Evolutionary conservation across 805 yeast genomes (phyloP).

Genomic region (Henningerozyma blattae): DNA sequence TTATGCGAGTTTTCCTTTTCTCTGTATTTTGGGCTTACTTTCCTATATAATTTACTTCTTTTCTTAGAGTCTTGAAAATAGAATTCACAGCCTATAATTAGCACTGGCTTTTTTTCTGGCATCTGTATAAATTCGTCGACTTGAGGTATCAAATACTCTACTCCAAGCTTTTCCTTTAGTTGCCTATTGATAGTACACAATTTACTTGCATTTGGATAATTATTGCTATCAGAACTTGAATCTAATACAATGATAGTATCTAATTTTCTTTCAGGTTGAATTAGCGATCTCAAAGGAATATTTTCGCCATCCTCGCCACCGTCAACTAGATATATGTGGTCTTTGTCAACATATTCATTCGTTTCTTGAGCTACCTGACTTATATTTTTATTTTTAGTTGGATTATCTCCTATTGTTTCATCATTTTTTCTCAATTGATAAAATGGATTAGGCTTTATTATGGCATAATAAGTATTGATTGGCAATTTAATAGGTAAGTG

Average conservation of each 20-base stretch:
- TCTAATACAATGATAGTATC: slow-evolving; percentile 58
- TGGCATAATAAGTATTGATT: slow-evolving; percentile 36
- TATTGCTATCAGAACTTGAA: slow-evolving; percentile 38
- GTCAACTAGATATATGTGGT: slow-evolving; percentile 42
- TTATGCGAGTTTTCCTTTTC: slow-evolving; percentile 7
- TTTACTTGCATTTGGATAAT: slow-evolving; percentile 51
- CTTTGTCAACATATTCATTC: slow-evolving; percentile 19
- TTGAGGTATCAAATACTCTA: too few species aligned
- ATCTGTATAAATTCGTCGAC: too few species aligned
- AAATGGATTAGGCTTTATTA: slow-evolving; percentile 54
- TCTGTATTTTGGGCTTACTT: slow-evolving; percentile 7
- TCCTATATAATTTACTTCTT: too few species aligned
- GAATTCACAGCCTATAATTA: too few species aligned
- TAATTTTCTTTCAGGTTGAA: slow-evolving; percentile 47
- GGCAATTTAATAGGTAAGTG: not conserved
- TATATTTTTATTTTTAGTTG: too few species aligned
- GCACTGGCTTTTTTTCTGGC: too few species aligned
- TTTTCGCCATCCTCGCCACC: slow-evolving; percentile 76
- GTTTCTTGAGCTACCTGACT: slow-evolving; percentile 14
- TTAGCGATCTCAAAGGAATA: slow-evolving; percentile 53
- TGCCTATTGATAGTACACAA: slow-evolving; percentile 27
- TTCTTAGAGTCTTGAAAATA: too few species aligned
- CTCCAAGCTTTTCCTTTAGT: too few species aligned
- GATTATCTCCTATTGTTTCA: too few species aligned
- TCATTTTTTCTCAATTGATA: too few species aligned